A percentile compares a stretch with the other conserved stretches of the same genome.
Evolutionary conservation across 305 asterid genomes (phyloP).

Genomic region (Caryopteris hybrid): DNA sequence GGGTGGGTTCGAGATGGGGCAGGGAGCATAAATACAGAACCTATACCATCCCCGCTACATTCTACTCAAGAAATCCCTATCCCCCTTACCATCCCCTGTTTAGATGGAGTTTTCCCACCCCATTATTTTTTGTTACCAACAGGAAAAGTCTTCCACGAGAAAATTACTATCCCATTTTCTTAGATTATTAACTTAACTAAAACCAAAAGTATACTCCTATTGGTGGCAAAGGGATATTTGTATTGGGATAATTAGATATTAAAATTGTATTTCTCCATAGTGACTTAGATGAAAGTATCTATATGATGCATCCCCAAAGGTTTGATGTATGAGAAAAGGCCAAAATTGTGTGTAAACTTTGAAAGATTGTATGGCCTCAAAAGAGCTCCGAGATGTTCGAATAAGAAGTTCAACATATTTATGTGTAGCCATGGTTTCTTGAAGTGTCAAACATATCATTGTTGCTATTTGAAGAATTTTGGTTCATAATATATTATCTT

Average conservation of each 20-base stretch:
- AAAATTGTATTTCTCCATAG: neutral
- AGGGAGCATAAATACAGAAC: no score
- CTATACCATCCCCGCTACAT: no score
- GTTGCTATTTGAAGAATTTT: neutral
- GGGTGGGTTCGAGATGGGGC: no score
- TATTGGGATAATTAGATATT: neutral
- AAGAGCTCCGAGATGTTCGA: neutral
- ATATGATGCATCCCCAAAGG: neutral
- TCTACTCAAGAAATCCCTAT: no score
- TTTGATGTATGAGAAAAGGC: neutral
- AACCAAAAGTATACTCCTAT: neutral
- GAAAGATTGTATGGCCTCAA: neutral
- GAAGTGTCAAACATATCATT: no score
- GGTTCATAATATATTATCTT: no score
- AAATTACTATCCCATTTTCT: no score
- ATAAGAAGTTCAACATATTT: neutral
- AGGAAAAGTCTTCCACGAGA: no score
- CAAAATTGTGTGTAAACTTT: neutral
- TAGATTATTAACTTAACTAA: neutral
- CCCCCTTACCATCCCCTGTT: no score
- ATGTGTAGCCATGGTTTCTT: neutral
- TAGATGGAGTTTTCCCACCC: no score
- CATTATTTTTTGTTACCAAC: no score
- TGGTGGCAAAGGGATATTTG: neutral
- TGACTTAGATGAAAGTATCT: neutral